Evolutionary conservation across 805 yeast species (phyloP).

Genomic region (Teunomyces tritomae): DNA sequence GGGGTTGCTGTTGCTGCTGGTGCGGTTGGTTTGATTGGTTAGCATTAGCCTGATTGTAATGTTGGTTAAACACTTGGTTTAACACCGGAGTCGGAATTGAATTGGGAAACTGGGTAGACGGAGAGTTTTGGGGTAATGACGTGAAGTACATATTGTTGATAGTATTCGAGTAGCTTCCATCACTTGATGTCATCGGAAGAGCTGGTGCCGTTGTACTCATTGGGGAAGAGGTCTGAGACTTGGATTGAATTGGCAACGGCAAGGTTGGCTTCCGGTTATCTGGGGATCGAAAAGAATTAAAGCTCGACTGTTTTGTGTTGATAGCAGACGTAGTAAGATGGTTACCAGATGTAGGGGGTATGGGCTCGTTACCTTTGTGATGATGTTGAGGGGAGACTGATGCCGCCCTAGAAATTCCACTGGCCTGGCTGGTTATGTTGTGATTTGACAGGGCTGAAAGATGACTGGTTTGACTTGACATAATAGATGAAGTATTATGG

Average conservation of each 20-base stretch:
- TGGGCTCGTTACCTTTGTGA: neutral
- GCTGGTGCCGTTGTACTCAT: slow-evolving; percentile 38
- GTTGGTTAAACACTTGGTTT: slow-evolving; percentile 30
- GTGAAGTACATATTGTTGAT: slow-evolving; percentile 16
- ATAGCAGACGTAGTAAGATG: slow-evolving; percentile 13
- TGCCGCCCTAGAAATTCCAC: neutral
- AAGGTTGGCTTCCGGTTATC: slow-evolving; percentile 31
- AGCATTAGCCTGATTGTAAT: slow-evolving; percentile 1
- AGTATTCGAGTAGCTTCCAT: slow-evolving; percentile 6
- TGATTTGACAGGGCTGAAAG: neutral
- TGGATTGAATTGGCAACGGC: slow-evolving; percentile 34
- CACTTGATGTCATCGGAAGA: slow-evolving; percentile 20
- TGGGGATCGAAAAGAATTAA: slow-evolving; percentile 25
- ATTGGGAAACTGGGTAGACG: slow-evolving; percentile 19
- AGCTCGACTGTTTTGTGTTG: slow-evolving; percentile 15
- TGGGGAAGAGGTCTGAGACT: slow-evolving; percentile 42
- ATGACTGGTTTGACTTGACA: slow-evolving; percentile 2
- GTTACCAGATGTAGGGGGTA: neutral
- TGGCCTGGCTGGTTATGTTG: neutral
- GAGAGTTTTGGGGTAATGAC: slow-evolving; percentile 25
- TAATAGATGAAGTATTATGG: slow-evolving; percentile 1
- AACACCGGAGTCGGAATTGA: slow-evolving; percentile 32
- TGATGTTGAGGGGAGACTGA: neutral
- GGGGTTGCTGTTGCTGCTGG: neutral
- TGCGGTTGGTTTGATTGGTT: neutral